Base-by-base conservation (phyloP, 768 basidiomycete species). In the Cystofilobasidium macerans region DNA sequence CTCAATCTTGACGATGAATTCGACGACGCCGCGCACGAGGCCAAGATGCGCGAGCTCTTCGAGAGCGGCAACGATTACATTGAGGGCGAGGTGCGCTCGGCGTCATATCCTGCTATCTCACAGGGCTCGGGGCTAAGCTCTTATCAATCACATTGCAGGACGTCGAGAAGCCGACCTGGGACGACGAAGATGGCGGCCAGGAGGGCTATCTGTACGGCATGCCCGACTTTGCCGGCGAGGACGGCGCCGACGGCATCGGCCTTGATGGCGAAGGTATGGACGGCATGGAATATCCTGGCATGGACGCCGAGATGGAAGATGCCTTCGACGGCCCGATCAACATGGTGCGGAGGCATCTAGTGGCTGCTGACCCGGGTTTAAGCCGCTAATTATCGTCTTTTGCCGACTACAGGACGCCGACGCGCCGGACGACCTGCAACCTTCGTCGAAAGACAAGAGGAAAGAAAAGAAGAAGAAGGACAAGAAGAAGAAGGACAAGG, bases 1-100 rank as follows among this genome's bases (percentile, higher is more conserved):
- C 79, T 94, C 4, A 89, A 94, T 71, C 77, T 99, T 8, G 92
- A 98, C 14, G 89, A 84, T 1, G 92, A 97, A 53, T 98, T 89
- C 87, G 90, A 97, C 71, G 86, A 89, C 16, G 83, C 81, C 14
- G 82, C 83, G 63, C 89, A 95, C 72, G 91, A 95, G 69, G 76
- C 75, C 40, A 87, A 89, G 74, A 91, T 99, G 86, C 79, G 82
- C 0, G 81, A 79, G 26, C 73, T 97, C 30, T 89, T 68, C 30
- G 67, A 62, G 45, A 59, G 42, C 35, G 67, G 61, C 0, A 63
- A 63, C 61, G 67, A 68, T 57, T 54, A 7, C 18, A 24, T 36
- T 43, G 61, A 61, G 38, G 60, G 56, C 38, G 61, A 68, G 30
- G 62, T 64, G 18, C 38, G 62, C n/a, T 56, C 12, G 16, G 22